Conservation (phyloP, 202 grass and related monocot species). For the Bolboschoenoplectus hybrid region DNA sequence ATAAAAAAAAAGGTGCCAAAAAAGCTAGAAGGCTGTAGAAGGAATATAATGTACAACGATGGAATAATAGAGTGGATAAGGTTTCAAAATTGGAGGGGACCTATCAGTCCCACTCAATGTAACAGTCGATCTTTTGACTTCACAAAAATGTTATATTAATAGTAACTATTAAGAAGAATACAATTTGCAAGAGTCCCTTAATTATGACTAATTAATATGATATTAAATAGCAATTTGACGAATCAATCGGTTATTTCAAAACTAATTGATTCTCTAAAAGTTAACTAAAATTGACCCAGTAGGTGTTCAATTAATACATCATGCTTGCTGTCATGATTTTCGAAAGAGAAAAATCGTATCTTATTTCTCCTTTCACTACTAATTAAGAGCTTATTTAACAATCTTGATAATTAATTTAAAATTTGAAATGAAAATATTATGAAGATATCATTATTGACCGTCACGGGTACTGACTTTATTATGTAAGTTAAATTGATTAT, state of each 20-base stretch:
- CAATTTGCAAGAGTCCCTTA: background rate
- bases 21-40: slow-evolving; percentile 36
- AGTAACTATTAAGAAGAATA: background rate
- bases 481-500: too few species aligned
- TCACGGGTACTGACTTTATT: too few species aligned
- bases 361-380: background rate
- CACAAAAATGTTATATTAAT: background rate
- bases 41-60: slow-evolving; percentile 25
- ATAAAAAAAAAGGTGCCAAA: background rate
- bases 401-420: too few species aligned
- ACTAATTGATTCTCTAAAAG: background rate
- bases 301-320: background rate
- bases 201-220: background rate
- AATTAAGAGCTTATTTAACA: too few species aligned
- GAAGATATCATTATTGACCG: too few species aligned
- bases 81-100: slow-evolving; percentile 37
- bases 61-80: slow-evolving; percentile 34
- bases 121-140: background rate
- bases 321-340: background rate
- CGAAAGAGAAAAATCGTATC: background rate
- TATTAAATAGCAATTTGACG: background rate
- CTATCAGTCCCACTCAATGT: background rate
- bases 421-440: too few species aligned
- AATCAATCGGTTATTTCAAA: background rate
- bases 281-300: background rate